Base-by-base conservation (phyloP, 2,329 filamentous ascomycete genomes). In the Colletotrichum camelliae region DNA sequence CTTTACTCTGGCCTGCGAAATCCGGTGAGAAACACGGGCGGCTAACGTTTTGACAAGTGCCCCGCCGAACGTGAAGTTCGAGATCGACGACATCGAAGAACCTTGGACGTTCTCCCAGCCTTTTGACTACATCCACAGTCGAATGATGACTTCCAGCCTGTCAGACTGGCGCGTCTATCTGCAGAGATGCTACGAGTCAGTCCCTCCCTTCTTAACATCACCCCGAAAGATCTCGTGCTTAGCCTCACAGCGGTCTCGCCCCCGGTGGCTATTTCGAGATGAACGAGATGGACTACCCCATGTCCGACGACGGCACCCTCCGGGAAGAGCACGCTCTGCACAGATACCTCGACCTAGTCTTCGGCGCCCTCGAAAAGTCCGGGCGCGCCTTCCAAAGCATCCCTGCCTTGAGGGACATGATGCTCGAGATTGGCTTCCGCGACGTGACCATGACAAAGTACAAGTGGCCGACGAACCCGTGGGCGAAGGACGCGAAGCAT, bases 1-100 rank as follows among this genome's bases (percentile, higher is more conserved):
- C 18, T 48, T 12, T 12, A n/a, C 18, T 1, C n/a, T 48, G 18
- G 5, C 0, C n/a, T 48, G 18, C 0, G 0, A 48, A n/a, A 48
- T 0, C 1, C 0, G 5, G 13, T 21, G 6, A 48, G 43, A 1
- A 13, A 13, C 0, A 0, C 1, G 13, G 13, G n/a, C n/a, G 43
- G 43, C 43, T 48, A 0, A 48, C 43, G 3, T 1, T 48, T 3
- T 1, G 1, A 31, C 1, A 5, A 84, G 87, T 62, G 85, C 90
- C 4, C 89, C 89, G 5, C 86, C 88, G 27, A 92, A 89, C 72
- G 82, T 87, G n/a, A 80, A 79, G 18, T 89, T 89, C 77, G 83
- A 86, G 37, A 78, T 88, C 55, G 86, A 88, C 72, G 85, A 88
- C 67, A 77, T 84, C 7, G 84, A 86, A 55, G 80, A 82, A 24